Conservation (phyloP, 768 basidiomycete genomes). For the Boletus subcaerulescens region DNA sequence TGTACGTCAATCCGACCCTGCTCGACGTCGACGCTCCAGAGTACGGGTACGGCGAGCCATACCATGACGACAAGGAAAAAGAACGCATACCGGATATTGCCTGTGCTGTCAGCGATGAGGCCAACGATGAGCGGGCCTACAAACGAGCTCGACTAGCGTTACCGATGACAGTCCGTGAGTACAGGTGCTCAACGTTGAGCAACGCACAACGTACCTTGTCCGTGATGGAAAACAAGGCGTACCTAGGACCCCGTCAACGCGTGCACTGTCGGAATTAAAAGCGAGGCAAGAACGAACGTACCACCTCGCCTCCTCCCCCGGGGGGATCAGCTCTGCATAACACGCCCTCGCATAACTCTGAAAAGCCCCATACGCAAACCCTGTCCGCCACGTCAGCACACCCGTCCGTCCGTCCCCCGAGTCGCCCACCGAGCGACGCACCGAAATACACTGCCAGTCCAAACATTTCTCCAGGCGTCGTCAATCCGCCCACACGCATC, state of each 20-base stretch:
- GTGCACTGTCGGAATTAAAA: not conserved
- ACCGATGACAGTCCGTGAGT: too few relatives aligned
- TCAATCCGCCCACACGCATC: slow-evolving; percentile 65
- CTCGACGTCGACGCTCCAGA: slow-evolving; percentile 68
- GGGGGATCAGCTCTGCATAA: slow-evolving; percentile 84
- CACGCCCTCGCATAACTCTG: slow-evolving; percentile 86
- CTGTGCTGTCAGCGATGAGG: slow-evolving; percentile 81
- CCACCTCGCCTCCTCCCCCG: slow-evolving; percentile 88
- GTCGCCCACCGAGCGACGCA: slow-evolving; percentile 16
- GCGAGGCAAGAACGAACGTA: slow-evolving; percentile 29
- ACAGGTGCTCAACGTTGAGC: not conserved
- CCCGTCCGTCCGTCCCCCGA: not conserved
- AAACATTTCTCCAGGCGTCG: slow-evolving; percentile 83
- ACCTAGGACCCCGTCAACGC: slow-evolving; percentile 31
- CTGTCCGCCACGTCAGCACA: slow-evolving; percentile 30
- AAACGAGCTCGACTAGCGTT: slow-evolving; percentile 77
- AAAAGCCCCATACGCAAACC: slow-evolving; percentile 83
- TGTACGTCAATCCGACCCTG: slow-evolving; percentile 55
- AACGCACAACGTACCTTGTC: slow-evolving; percentile 56
- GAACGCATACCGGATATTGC: slow-evolving; percentile 90
- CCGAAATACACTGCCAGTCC: slow-evolving; percentile 81
- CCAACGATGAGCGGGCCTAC: slow-evolving; percentile 89
- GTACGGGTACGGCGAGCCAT: slow-evolving; percentile 74
- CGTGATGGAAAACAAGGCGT: slow-evolving; percentile 85
- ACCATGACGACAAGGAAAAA: slow-evolving; percentile 85